Percentiles rank a stretch among this genome's conserved stretches.
These are phyloP conservation scores for Dispira parvispora DNA, from an alignment of 192 early-diverging fungal genomes.

Conservation along the genomic window DNA sequence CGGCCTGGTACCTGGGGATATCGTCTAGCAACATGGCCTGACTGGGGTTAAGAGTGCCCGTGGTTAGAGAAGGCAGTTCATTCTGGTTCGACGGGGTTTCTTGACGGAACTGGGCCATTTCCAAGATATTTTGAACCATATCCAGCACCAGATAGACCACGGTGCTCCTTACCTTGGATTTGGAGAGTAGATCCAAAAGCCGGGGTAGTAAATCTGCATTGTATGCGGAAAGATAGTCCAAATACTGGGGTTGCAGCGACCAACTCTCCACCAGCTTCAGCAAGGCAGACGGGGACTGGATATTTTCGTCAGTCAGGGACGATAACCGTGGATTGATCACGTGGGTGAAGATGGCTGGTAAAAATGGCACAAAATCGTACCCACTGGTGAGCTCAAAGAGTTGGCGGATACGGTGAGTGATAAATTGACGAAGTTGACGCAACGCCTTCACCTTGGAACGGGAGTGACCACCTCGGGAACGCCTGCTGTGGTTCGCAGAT, in stretches of 20 bases:
- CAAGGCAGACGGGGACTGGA: conserved; percentile 67
- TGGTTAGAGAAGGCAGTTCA: conserved; percentile 13
- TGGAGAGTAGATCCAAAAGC: conserved; percentile 54
- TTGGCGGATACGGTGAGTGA: conserved; percentile 53
- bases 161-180: conserved; percentile 56
- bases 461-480: no score
- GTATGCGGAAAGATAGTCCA: conserved; percentile 44
- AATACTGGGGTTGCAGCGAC: conserved; percentile 47
- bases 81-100: neutral
- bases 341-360: conserved; percentile 52
- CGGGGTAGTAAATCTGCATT: conserved; percentile 45
- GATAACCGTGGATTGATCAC: conserved; percentile 56
- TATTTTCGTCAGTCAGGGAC: conserved; percentile 62
- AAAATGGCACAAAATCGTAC: conserved; percentile 64
- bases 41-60: neutral
- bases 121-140: conserved; percentile 54
- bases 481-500: no score
- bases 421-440: conserved; percentile 39
- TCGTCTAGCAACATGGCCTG: neutral
- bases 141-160: conserved; percentile 56
- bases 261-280: conserved; percentile 64
- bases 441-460: neutral
- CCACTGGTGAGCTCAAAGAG: conserved; percentile 56
- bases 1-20: conserved; percentile 8
- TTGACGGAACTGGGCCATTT: conserved; percentile 22